Conservation (phyloP, 306 rosid species). For the Prunus armeniaca region DNA sequence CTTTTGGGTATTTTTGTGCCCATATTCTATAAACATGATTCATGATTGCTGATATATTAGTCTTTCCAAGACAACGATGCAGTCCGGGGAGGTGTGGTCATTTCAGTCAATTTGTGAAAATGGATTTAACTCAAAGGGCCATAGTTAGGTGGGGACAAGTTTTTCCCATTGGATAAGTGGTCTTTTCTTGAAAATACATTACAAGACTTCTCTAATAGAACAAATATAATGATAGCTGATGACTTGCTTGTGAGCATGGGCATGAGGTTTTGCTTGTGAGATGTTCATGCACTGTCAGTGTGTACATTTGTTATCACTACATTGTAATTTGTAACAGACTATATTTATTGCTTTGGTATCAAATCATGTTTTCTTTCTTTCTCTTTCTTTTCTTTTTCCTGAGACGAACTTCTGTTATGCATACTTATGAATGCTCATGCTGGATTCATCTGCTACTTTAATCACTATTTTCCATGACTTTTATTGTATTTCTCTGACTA, state of each 20-base stretch:
- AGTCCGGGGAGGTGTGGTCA: background rate
- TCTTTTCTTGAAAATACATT: background rate
- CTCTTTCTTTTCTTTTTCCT: background rate
- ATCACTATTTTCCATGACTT: background rate
- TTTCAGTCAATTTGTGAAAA: background rate
- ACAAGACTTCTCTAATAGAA: background rate
- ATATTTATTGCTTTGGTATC: background rate
- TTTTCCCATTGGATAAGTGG: background rate
- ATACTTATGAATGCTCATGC: background rate
- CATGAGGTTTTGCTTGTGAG: background rate
- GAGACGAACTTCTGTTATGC: background rate
- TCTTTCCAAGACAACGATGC: background rate
- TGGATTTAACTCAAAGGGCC: background rate
- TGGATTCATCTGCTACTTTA: background rate
- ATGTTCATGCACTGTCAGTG: background rate
- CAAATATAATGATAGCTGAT: background rate
- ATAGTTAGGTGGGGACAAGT: background rate
- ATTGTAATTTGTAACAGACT: background rate
- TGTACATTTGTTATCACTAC: background rate
- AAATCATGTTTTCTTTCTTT: background rate
- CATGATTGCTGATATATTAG: background rate
- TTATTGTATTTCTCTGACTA: slow-evolving; percentile 6
- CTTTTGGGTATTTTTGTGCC: background rate
- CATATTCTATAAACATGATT: background rate
- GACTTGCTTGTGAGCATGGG: background rate